Conservation (phyloP, 2,329 filamentous ascomycete species). For the Botrytis sinoallii region DNA sequence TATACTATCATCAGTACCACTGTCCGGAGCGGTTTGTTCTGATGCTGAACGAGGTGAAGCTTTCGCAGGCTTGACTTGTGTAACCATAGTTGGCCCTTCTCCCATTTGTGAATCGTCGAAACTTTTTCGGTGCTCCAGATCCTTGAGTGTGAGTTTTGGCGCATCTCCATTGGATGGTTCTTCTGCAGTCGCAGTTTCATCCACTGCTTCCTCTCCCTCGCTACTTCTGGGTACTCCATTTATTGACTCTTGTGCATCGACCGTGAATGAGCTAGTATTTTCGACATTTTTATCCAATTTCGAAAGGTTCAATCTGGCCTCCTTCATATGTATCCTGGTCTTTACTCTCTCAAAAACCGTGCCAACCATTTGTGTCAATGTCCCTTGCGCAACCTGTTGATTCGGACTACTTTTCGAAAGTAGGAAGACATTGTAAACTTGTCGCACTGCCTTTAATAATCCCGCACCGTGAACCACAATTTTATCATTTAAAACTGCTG, state of each 20-base stretch:
- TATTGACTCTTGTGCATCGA: slow-evolving; percentile 35
- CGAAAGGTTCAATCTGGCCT: slow-evolving; percentile 61
- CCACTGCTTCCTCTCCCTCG: slow-evolving; percentile 31
- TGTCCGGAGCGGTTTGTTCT: slow-evolving; percentile 54
- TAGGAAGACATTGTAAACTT: slow-evolving; percentile 98
- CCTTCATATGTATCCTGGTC: slow-evolving; percentile 79
- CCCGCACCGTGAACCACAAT: slow-evolving; percentile 97
- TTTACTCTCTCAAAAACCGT: slow-evolving; percentile 97
- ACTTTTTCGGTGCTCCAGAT: slow-evolving; percentile 64
- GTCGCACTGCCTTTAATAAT: slow-evolving; percentile 89
- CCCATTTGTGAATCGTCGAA: slow-evolving; percentile 63
- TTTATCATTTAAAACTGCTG: slow-evolving; percentile 96
- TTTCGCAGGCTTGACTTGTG: slow-evolving; percentile 51
- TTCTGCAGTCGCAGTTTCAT: slow-evolving; percentile 31
- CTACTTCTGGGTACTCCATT: slow-evolving; percentile 29
- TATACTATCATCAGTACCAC: slow-evolving; percentile 51
- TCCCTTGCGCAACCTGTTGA: slow-evolving; percentile 95
- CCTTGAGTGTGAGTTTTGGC: slow-evolving; percentile 61
- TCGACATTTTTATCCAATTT: slow-evolving; percentile 33
- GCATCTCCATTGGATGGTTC: slow-evolving; percentile 39
- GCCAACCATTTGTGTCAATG: slow-evolving; percentile 96
- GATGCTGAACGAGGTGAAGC: slow-evolving; percentile 48
- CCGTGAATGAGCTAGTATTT: slow-evolving; percentile 36
- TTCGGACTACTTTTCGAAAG: slow-evolving; percentile 91
- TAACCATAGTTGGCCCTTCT: slow-evolving; percentile 66